Percentiles rank a stretch among this genome's conserved stretches.
Conservation (phyloP, 192 early-diverging fungal genomes). For the Coemansia guatemalensis region DNA sequence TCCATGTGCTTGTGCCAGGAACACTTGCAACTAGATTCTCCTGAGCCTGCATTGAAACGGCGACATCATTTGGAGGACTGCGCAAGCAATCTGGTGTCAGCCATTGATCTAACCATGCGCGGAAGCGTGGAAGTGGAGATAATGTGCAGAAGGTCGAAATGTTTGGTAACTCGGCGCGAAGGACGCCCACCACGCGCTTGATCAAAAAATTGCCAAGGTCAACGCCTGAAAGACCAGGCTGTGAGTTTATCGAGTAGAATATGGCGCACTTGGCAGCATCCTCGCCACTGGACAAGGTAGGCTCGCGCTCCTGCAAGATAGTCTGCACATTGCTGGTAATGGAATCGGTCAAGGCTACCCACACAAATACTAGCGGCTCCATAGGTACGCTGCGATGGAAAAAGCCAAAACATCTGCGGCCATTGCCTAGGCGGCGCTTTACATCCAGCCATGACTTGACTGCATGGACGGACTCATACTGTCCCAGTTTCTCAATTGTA, state of each 20-base stretch:
- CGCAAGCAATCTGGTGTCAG: constrained; percentile 32
- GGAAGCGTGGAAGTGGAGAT: constrained; percentile 89
- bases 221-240: constrained; percentile 83
- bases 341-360: constrained; percentile 71
- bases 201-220: constrained; percentile 90
- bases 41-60: constrained; percentile 11
- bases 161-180: constrained; percentile 67
- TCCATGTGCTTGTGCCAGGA: constrained; percentile 36
- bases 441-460: constrained; percentile 78
- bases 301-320: constrained; percentile 60
- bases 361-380: constrained; percentile 89
- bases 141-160: constrained; percentile 83
- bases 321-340: constrained; percentile 69
- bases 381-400: constrained; percentile 74
- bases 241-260: constrained; percentile 94
- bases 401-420: constrained; percentile 81
- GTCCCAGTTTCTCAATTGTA: constrained; percentile 76
- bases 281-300: constrained; percentile 30
- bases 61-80: constrained; percentile 13
- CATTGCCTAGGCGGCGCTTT: constrained; percentile 72
- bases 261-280: constrained; percentile 66
- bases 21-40: constrained; percentile 13
- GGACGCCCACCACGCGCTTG: constrained; percentile 82
- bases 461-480: constrained; percentile 91
- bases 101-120: constrained; percentile 68